Evolutionary conservation across 495 filamentous ascomycete species (phyloP), one percentile per base, ranked within the genome.

Genomic region (Talaromyces liani): DNA sequence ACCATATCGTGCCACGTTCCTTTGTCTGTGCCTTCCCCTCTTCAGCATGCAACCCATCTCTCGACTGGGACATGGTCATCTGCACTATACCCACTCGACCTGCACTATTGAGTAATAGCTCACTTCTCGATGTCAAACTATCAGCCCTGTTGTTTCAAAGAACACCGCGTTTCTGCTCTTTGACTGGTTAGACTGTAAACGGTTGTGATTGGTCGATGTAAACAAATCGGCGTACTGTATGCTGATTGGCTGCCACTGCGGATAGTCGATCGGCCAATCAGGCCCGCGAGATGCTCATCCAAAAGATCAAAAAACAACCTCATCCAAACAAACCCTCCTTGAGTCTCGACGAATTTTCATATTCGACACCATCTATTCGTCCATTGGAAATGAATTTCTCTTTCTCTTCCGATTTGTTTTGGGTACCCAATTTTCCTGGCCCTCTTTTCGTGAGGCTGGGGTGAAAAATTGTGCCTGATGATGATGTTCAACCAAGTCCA

Each of bases 51-150:
- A 33, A 25, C 27, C 29, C n/a, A 20, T 58, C 29, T 55, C 45
- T 56, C 53, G 53, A 58, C 31, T 58, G n/a, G 31, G 56, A 18
- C 54, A 12, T 58, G n/a, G 56, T 58, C 56, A 58, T 36, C 56
- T 25, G 56, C 56, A 58, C 56, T 9, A 6, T 56, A 24, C 53
- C 53, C 53, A 29, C 53, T 29, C 36, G 31, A 33, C 10, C 24
- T 33, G 6, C 12, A 58, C n/a, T 36, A 58, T 36, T 22, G 14
- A 14, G 29, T 31, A 33, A 58, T 33, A 56, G 45, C 18, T 20
- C 45, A 20, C 45, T n/a, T 10, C 41, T 1, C 25, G 20, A 54
- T 54, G 20, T 54, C 24, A 12, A 54, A 54, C 18, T 29, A 25
- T 56, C 27, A 25, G 27, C 22, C 53, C 53, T 29, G 22, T 56